These are phyloP conservation scores for Mycena haematopus DNA, from an alignment of 768 basidiomycete genomes.

Conservation along the genomic window DNA sequence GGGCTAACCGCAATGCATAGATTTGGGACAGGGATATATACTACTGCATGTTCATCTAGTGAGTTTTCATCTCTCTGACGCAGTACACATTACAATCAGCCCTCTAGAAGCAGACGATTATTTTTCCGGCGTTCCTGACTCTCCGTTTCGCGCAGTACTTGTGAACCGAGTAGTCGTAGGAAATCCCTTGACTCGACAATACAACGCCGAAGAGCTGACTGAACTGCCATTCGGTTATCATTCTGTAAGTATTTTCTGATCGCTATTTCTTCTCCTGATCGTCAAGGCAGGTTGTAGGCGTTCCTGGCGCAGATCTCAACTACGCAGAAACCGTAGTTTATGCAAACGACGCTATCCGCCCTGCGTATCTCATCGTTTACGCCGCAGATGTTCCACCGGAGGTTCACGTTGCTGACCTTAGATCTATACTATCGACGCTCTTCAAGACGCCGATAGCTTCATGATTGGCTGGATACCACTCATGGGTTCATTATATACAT, in stretches of 20 bases:
- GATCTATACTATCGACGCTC: conserved; percentile 46
- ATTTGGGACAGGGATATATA: conserved; percentile 76
- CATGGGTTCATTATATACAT: conserved; percentile 28
- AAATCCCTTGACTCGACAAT: conserved; percentile 54
- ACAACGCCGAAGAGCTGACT: conserved; percentile 54
- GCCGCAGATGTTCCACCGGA: conserved; percentile 42
- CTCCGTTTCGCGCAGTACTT: conserved; percentile 56
- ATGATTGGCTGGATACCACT: conserved; percentile 34
- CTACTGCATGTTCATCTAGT: conserved; percentile 72
- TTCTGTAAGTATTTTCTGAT: conserved; percentile 51
- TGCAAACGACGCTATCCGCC: conserved; percentile 68
- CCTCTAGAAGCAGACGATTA: conserved; percentile 71
- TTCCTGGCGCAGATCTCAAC: conserved; percentile 69
- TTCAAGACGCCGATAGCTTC: conserved; percentile 57
- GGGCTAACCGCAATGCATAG: conserved; percentile 36
- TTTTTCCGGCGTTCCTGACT: conserved; percentile 47
- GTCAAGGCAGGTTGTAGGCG: conserved; percentile 56
- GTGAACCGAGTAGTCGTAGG: conserved; percentile 72
- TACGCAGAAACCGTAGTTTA: conserved; percentile 77
- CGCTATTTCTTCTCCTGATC: not conserved
- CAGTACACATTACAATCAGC: not conserved
- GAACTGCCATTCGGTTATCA: conserved; percentile 64
- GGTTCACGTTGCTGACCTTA: conserved; percentile 33
- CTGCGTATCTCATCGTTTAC: conserved; percentile 73
- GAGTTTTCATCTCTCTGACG: conserved; percentile 29